Percentiles rank a stretch among this genome's conserved stretches.
These are phyloP conservation scores for Trypanosoma grayi DNA, from an alignment of 208 protist species.

Conservation along the genomic window DNA sequence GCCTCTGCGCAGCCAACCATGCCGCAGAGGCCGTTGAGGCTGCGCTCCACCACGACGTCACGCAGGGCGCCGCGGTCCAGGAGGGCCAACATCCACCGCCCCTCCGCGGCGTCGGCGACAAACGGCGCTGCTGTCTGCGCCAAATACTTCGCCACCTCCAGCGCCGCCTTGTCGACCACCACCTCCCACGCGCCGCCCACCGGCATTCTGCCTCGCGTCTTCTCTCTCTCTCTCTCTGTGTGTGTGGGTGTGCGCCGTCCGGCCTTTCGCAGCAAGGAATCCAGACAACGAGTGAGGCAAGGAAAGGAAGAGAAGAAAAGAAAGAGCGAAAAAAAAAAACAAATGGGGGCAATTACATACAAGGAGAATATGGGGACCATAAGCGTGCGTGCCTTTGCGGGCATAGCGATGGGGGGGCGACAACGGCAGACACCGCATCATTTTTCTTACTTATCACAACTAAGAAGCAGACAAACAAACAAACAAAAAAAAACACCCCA, in stretches of 20 bases:
- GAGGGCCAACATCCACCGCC: constrained; percentile 54
- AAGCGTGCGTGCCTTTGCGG: background rate
- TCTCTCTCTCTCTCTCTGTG: background rate
- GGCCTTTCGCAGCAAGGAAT: background rate
- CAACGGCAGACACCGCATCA: too few relatives aligned
- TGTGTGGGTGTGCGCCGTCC: background rate
- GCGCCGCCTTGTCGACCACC: constrained; percentile 57
- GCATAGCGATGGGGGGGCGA: too few relatives aligned
- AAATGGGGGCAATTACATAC: background rate
- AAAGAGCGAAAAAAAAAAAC: constrained; percentile 10
- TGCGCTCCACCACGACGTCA: constrained; percentile 71
- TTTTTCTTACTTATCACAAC: too few relatives aligned
- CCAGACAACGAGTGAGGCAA: background rate
- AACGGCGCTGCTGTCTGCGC: constrained; percentile 39
- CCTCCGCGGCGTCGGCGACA: constrained; percentile 28
- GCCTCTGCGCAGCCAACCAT: constrained; percentile 52
- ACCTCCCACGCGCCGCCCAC: constrained; percentile 51
- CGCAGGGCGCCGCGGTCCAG: constrained; percentile 49
- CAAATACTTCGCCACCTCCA: constrained; percentile 59
- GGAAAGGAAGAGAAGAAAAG: constrained; percentile 4
- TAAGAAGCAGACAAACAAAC: constrained; percentile 5
- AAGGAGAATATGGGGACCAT: constrained; percentile 8
- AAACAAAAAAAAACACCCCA: too few relatives aligned
- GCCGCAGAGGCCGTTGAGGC: constrained; percentile 53
- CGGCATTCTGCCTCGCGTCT: constrained; percentile 3